Base-by-base conservation (phyloP, 2,329 filamentous ascomycete genomes). In the Gnomoniopsis sp. region DNA sequence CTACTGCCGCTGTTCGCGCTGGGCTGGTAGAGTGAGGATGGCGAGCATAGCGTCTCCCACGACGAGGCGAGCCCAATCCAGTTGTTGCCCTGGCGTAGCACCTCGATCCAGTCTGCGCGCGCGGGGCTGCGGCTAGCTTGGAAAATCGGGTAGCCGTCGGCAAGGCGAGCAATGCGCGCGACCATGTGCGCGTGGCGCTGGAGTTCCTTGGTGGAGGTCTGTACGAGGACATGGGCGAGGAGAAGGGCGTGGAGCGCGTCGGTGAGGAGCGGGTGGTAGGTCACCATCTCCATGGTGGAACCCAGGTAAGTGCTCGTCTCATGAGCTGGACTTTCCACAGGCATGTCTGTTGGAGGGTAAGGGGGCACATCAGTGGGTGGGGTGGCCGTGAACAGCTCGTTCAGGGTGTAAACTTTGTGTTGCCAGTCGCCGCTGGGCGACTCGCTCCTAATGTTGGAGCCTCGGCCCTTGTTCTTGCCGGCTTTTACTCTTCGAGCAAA, bases 131-230 rank as follows among this genome's bases (percentile, higher is more conserved):
- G 80, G 23, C 87, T 86, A 0, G 86, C 80, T 63, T 92, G 86
- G 68, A 96, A 93, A 51, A 93, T 83, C 0, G 91, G 91, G 65
- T 91, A 93, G 3, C 90, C 90, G 66, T 95, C 89, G 51, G 85
- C 86, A 23, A 95, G 80, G 21, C 90, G 83, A 4, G 85, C 81
- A 2, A 95, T 79, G 6, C 90, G 86, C 17, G 90, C 89, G 4
- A 88, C 90, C 82, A 93, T 95, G 75, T 91, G 82, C 0, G 90
- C 89, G 69, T 95, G 90, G 38, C 90, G 88, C 52, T 87, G 83
- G 36, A 93, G 82, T 70, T 95, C 90, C 65, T 89, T 91, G 12
- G 84, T 72, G 0, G 90, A 89, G 0, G 91, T 96, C 71, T 93
- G 90, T 8, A 90, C 75, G 11, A 96, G 83, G n/a, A 84, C 83